phyloP scores from a whole-genome alignment of 257 asterid species.

The Eucommia ulmoides region DNA sequence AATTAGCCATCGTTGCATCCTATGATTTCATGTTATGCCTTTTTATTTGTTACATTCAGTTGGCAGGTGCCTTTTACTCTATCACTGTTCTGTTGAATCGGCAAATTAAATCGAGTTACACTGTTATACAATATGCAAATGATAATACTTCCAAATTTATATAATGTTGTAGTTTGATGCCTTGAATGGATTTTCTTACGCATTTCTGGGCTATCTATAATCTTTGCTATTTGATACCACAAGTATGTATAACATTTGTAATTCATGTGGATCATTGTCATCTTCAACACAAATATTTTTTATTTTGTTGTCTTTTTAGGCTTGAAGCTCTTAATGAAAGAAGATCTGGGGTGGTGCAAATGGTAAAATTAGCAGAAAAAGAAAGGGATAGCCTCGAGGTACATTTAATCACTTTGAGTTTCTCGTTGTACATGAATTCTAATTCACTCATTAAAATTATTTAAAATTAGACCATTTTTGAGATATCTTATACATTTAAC shows the following conservation, averaged over 20 bases:
- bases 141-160: no score
- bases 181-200: neutral
- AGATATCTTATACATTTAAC: no score
- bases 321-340: conserved; percentile 75
- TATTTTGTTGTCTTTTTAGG: conserved; percentile 34
- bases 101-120: no score
- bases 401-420: no score
- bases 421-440: no score
- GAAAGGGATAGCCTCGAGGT: conserved; percentile 96
- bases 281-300: no score
- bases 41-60: neutral
- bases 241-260: neutral
- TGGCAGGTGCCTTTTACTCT: neutral
- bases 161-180: no score
- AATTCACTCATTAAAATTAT: no score
- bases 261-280: no score
- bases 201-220: conserved; percentile 5
- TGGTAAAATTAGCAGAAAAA: conserved; percentile 95
- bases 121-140: no score
- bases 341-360: conserved; percentile 88
- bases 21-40: neutral
- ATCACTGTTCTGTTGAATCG: neutral
- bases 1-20: no score
- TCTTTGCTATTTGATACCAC: neutral
- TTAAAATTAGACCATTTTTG: no score